Base-by-base conservation (phyloP, 352 stramenopile genomes). In the Peronospora farinosa region DNA sequence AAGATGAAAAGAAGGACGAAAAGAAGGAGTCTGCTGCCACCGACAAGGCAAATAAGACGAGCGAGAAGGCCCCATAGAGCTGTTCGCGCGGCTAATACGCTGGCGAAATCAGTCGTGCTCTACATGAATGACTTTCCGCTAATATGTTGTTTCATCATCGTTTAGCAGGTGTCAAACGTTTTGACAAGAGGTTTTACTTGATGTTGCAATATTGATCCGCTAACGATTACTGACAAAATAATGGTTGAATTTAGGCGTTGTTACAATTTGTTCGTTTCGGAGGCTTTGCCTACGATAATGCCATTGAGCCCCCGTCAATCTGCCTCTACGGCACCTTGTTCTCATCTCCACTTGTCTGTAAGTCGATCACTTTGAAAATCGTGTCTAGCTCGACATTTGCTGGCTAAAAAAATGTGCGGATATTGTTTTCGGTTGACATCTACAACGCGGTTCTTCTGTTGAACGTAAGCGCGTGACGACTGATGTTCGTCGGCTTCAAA, bases 1-100 rank as follows among this genome's bases (percentile, higher is more conserved):
- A 88, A 51, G 74, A 86, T 10, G 63, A 79, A 32, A 74, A 82
- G 47, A 80, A 79, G 55, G 69, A 85, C 5, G 57, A 55, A 16
- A 57, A 50, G 32, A 48, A 56, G 17, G 52, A 51, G 9, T 21
- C 19, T 25, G 28, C 28, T 15, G 28, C 40, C 7, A 28, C 19
- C 1, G 49, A 76, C 45, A 78, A 78, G 51, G 40, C 17, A 11
- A 32, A 75, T 40, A 74, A 78, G 67, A 63, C 63, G 51, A 57
- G 56, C 54, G 57, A 70, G 15, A 76, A 78, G 48, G 62, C 67
- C 37, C 65, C 70, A 37, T 81, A 78, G 55, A 69, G 39, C 62
- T 54, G 21, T 45, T n/a, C 40, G n/a, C 30, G 25, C 43, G 51
- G 13, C 40, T 64, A 54, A 37, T 46, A 32, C 39, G 43, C 28